Evolutionary conservation across 2,329 filamentous ascomycete genomes (phyloP).

Genomic region (Venturia asperata): DNA sequence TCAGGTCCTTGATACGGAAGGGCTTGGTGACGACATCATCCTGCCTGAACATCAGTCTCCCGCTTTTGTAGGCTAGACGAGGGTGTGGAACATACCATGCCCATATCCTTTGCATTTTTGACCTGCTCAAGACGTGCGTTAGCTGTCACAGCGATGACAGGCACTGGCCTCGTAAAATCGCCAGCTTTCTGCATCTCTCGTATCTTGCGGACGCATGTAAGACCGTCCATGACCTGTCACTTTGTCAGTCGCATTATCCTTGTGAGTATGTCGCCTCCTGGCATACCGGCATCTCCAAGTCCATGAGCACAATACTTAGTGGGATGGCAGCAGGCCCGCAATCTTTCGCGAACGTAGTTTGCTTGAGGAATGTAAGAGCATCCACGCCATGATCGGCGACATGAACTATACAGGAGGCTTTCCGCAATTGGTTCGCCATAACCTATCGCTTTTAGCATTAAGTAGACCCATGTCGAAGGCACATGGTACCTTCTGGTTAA

Average conservation of each 20-base stretch:
- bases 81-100: constrained; percentile 14
- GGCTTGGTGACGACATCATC: constrained; percentile 28
- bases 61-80: background rate
- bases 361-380: constrained; percentile 16
- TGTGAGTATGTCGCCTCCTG: background rate
- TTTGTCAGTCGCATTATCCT: background rate
- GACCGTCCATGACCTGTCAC: constrained; percentile 18
- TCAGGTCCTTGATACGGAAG: constrained; percentile 30
- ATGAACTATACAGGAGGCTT: constrained; percentile 14
- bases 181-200: constrained; percentile 17
- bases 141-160: constrained; percentile 20
- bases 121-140: constrained; percentile 20
- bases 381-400: constrained; percentile 18
- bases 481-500: constrained; percentile 15
- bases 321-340: constrained; percentile 1
- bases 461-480: background rate
- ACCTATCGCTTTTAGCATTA: background rate
- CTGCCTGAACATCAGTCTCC: background rate
- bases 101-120: constrained; percentile 6
- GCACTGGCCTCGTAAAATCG: constrained; percentile 11
- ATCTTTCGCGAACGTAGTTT: constrained; percentile 15
- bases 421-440: constrained; percentile 17
- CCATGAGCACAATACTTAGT: constrained; percentile 19
- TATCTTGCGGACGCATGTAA: constrained; percentile 16
- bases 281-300: constrained; percentile 19